Percentiles rank a stretch among this genome's conserved stretches.
phyloP scores from a whole-genome alignment of 2,329 filamentous ascomycete genomes.

The Leptographium wingfieldii region DNA sequence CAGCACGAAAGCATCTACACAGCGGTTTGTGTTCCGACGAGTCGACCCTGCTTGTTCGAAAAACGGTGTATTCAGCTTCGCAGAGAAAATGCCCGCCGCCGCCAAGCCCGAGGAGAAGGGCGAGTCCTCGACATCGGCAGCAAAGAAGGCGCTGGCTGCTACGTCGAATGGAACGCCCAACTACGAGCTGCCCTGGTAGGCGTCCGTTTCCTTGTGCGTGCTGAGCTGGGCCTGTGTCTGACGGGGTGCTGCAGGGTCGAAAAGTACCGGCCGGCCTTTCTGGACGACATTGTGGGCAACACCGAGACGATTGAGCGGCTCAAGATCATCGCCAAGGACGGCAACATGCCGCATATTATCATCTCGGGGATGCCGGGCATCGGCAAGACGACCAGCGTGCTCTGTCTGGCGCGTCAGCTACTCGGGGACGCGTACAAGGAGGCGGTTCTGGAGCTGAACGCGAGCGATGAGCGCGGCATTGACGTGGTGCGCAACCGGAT shows the following conservation, averaged over 20 bases:
- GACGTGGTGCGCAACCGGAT: slow-evolving; percentile 95
- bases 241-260: slow-evolving; percentile 59
- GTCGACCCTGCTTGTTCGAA: neutral
- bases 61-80: neutral
- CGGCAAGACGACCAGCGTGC: slow-evolving; percentile 91
- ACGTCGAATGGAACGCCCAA: slow-evolving; percentile 37
- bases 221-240: neutral
- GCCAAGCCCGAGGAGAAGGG: slow-evolving; percentile 38
- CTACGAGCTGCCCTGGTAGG: slow-evolving; percentile 71
- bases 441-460: slow-evolving; percentile 91
- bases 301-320: slow-evolving; percentile 93
- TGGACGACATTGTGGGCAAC: slow-evolving; percentile 96
- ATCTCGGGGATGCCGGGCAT: slow-evolving; percentile 99
- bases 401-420: slow-evolving; percentile 84
- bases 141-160: slow-evolving; percentile 41
- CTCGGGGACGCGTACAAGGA: slow-evolving; percentile 93
- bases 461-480: slow-evolving; percentile 92
- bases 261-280: slow-evolving; percentile 89
- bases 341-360: slow-evolving; percentile 98
- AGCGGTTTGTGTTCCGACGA: neutral
- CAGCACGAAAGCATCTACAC: neutral
- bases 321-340: slow-evolving; percentile 96
- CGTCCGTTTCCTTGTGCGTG: slow-evolving; percentile 6
- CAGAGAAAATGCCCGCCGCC: slow-evolving; percentile 30
- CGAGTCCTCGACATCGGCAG: slow-evolving; percentile 46